Percentiles rank a stretch among this genome's conserved stretches.
phyloP scores from a whole-genome alignment of 768 basidiomycete genomes.

The Imleria badia region DNA sequence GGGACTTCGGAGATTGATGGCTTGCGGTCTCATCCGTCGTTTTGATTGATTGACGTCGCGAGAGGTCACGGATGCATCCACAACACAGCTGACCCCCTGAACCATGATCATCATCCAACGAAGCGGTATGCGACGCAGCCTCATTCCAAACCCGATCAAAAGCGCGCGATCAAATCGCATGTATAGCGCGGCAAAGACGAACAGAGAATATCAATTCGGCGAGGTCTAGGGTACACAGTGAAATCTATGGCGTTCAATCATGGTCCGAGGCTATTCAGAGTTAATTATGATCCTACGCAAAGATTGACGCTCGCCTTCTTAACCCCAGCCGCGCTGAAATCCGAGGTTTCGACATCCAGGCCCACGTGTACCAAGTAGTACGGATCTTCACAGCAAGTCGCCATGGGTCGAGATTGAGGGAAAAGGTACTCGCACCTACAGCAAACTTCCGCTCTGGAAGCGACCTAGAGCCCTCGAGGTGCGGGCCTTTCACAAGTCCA shows the following conservation, averaged over 20 bases:
- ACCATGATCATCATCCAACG: not conserved
- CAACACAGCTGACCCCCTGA: not conserved
- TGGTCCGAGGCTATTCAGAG: not conserved
- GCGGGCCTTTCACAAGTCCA: not conserved
- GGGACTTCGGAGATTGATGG: not conserved
- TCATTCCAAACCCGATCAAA: not conserved
- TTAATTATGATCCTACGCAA: not conserved
- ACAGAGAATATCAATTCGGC: not conserved
- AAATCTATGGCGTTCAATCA: not conserved
- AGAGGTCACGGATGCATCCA: not conserved
- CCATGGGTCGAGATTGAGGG: not conserved
- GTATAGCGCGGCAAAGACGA: not conserved
- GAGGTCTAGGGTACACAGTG: not conserved
- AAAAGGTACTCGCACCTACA: not conserved
- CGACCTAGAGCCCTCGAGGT: not conserved
- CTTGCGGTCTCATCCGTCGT: not conserved
- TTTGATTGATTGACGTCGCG: not conserved
- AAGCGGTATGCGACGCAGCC: not conserved
- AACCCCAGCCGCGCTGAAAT: not conserved
- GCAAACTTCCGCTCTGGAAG: not conserved
- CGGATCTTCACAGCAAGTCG: not conserved
- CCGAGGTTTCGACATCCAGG: not conserved
- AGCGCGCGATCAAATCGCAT: not conserved
- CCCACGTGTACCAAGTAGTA: not conserved
- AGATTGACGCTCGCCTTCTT: not conserved